Evolutionary conservation across 1,284 basidiomycete species (phyloP), one percentile per base, ranked within the genome.

Genomic region (Tylopilus sp.): DNA sequence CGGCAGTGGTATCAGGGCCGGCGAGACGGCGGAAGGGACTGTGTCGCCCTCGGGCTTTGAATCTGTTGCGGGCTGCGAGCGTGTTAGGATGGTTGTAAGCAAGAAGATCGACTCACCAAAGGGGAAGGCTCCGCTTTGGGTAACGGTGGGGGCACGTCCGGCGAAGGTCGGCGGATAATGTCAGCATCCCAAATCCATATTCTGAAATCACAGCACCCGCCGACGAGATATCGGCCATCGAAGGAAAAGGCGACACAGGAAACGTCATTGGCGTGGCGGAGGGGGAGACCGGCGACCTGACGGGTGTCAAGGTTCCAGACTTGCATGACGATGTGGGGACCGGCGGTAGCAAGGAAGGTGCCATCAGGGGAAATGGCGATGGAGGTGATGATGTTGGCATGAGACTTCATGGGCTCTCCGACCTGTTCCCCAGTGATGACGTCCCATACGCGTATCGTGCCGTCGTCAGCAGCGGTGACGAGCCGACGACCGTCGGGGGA

Each of bases 351-450:
- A 12, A 64, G 63, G 44, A 51, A 65, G 25, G 49, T 46, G 38
- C 67, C 64, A 13, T 69, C 56, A 4, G 66, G 63, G 6, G 65
- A 67, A 21, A 69, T 56, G 36, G 58, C 56, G 38, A 66, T 59
- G 44, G 66, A 68, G 40, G 55, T 55, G 52, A 68, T 56, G 45
- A 55, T 57, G n/a, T 50, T 56, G 10, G 58, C 55, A 46, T 67
- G 65, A 31, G 62, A 65, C 26, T 41, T 56, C 34, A 68, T 60
- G 25, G 64, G 64, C n/a, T 68, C 62, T 10, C 64, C 64, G 44
- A 64, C 29, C 31, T 62, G 63, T 16, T 66, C 53, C 6, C 60
- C 64, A 0, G 56, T 57, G 43, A 56, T 44, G 49, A 54, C 58
- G 44, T 69, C 52, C 64, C 64, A 66, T 26, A 66, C 45, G 26